Evolutionary conservation across 2,329 filamentous ascomycete species (phyloP).

Genomic region (Ophiostoma ulmi): DNA sequence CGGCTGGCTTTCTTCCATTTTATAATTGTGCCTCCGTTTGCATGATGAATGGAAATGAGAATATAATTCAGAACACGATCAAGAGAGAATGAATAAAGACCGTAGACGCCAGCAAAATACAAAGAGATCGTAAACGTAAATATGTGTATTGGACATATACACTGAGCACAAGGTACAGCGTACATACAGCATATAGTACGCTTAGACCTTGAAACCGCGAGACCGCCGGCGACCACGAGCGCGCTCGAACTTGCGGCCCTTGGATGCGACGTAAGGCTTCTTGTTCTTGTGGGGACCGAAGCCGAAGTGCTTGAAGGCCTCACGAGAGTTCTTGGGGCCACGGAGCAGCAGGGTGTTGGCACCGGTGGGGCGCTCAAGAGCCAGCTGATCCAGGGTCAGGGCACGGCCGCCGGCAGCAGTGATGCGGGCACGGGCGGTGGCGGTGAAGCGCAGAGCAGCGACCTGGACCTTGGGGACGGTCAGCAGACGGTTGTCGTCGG

Average conservation of each 20-base stretch:
- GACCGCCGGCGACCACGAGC: constrained; percentile 98
- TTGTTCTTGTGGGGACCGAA: constrained; percentile 98
- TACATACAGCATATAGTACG: constrained; percentile 27
- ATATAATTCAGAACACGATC: not conserved
- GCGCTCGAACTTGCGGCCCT: constrained; percentile 99
- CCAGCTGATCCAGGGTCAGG: constrained; percentile 95
- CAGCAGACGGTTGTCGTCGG: constrained; percentile 93
- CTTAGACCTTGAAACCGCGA: constrained; percentile 99
- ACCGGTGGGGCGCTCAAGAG: constrained; percentile 88
- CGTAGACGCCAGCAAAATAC: not conserved
- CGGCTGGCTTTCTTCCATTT: not conserved
- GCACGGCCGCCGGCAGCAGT: constrained; percentile 88
- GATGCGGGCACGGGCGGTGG: constrained; percentile 91
- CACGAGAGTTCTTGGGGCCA: constrained; percentile 95
- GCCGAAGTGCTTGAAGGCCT: constrained; percentile 99
- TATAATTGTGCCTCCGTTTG: not conserved
- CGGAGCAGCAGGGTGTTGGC: constrained; percentile 95
- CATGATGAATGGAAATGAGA: not conserved
- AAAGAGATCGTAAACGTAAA: not conserved
- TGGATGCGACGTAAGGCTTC: constrained; percentile 97
- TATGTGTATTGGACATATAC: not conserved
- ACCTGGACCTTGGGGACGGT: constrained; percentile 87
- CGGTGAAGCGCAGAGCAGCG: constrained; percentile 93
- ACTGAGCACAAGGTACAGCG: not conserved
- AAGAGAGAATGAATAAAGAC: not conserved